A percentile compares a stretch with the other conserved stretches of the same genome.
Conservation (phyloP, 805 yeast species). For the Helenozyma rhizophorensis region DNA sequence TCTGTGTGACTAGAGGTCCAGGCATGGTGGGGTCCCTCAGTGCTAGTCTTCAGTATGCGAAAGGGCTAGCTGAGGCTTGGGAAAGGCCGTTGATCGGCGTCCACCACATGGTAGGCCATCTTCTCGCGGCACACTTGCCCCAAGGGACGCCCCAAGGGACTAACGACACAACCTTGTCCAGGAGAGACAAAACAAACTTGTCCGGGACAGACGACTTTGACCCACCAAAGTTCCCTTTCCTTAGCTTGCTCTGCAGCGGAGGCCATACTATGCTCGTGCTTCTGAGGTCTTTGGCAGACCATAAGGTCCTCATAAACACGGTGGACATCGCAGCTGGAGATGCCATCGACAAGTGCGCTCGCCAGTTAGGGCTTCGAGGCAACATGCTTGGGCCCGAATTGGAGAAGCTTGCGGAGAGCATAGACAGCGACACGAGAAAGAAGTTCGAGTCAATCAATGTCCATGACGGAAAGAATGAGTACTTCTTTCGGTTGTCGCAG, state of each 20-base stretch:
- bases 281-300: constrained; percentile 56
- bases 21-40: constrained; percentile 91
- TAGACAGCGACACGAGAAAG: constrained; percentile 22
- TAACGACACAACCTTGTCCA: constrained; percentile 1
- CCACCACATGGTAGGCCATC: constrained; percentile 94
- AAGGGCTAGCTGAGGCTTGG: constrained; percentile 81
- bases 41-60: constrained; percentile 78
- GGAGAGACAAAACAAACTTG: background rate
- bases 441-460: constrained; percentile 20
- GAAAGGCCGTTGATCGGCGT: constrained; percentile 78
- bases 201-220: constrained; percentile 42
- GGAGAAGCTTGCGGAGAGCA: constrained; percentile 48
- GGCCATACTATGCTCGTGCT: constrained; percentile 91
- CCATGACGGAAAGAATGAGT: constrained; percentile 17
- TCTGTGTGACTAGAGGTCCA: constrained; percentile 93
- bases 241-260: constrained; percentile 81
- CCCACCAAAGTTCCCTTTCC: constrained; percentile 58
- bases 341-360: constrained; percentile 87
- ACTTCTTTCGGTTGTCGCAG: constrained; percentile 21
- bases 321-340: constrained; percentile 92
- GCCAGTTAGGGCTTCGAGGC: constrained; percentile 76
- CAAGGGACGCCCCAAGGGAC: constrained; percentile 6
- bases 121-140: constrained; percentile 46
- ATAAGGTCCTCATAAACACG: constrained; percentile 70
- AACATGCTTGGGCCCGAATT: constrained; percentile 83